Conservation (phyloP, 495 filamentous ascomycete genomes). For the Hypoxylon subgilvum region DNA sequence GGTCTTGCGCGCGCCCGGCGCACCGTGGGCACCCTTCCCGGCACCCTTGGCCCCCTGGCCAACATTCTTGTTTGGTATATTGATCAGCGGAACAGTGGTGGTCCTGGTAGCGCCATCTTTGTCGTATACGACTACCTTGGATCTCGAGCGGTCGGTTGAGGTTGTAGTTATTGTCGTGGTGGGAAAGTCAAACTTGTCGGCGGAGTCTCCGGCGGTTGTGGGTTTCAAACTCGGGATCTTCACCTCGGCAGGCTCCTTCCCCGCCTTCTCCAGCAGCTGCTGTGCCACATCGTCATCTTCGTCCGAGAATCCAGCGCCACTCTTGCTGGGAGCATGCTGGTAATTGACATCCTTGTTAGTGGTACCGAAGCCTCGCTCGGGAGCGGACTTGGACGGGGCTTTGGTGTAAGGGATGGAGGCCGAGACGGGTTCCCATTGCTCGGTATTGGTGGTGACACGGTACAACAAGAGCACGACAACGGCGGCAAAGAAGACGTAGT, state of each 20-base stretch:
- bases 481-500: slow-evolving; percentile 72
- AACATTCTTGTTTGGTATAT: slow-evolving; percentile 44
- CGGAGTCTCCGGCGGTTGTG: slow-evolving; percentile 21
- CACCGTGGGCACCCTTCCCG: slow-evolving; percentile 27
- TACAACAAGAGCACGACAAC: slow-evolving; percentile 68
- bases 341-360: no score
- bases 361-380: slow-evolving; percentile 16
- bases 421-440: slow-evolving; percentile 50
- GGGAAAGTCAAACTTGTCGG: slow-evolving; percentile 23
- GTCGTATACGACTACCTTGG: slow-evolving; percentile 47
- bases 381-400: slow-evolving; percentile 32
- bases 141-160: slow-evolving; percentile 29
- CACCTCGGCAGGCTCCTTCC: slow-evolving; percentile 24
- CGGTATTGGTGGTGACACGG: slow-evolving; percentile 62
- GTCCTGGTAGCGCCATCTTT: slow-evolving; percentile 48
- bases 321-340: slow-evolving; percentile 12
- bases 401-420: slow-evolving; percentile 35
- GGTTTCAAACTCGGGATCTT: slow-evolving; percentile 50
- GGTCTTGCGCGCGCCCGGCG: slow-evolving; percentile 17
- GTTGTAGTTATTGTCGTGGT: slow-evolving; percentile 14
- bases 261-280: slow-evolving; percentile 21
- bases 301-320: slow-evolving; percentile 2
- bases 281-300: slow-evolving; percentile 26
- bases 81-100: slow-evolving; percentile 40
- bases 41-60: slow-evolving; percentile 39